Conservation (phyloP, 495 filamentous ascomycete species). For the Podospora tetraspora region DNA sequence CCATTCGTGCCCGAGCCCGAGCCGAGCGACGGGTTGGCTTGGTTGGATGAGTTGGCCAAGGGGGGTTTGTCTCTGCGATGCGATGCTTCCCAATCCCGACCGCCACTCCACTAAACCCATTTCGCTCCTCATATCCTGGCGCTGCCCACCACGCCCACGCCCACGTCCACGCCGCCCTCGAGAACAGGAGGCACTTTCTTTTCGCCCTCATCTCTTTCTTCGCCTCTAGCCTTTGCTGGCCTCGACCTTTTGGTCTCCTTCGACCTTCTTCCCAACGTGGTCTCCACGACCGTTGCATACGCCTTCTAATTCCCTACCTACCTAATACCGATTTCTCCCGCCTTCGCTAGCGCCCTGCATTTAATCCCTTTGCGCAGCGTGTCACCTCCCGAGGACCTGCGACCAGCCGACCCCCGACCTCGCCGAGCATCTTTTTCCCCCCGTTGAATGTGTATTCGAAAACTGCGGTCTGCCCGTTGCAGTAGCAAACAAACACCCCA, state of each 20-base stretch:
- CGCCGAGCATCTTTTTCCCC: not conserved
- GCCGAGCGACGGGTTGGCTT: not conserved
- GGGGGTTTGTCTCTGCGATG: not conserved
- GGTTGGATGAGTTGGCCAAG: not conserved
- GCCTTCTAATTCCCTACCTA: slow-evolving; percentile 2
- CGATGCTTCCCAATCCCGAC: slow-evolving; percentile 6
- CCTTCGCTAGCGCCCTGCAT: not conserved
- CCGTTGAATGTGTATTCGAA: not conserved
- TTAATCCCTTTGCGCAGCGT: slow-evolving; percentile 2
- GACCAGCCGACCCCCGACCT: not conserved
- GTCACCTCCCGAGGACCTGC: slow-evolving; percentile 1
- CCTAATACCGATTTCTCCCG: slow-evolving; percentile 7
- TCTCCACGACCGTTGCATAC: slow-evolving; percentile 8
- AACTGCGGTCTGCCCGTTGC: not conserved
- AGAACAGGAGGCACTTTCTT: not conserved
- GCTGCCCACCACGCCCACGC: slow-evolving; percentile 2
- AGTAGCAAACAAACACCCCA: slow-evolving; percentile 3
- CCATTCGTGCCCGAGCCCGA: slow-evolving; percentile 11
- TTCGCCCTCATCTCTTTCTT: slow-evolving; percentile 3
- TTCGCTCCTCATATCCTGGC: slow-evolving; percentile 8
- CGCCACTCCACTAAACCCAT: slow-evolving; percentile 12
- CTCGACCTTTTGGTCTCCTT: not conserved
- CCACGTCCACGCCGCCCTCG: not conserved
- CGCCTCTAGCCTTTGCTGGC: not conserved
- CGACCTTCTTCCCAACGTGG: slow-evolving; percentile 1